Evolutionary conservation across 116 monocot species (phyloP).

Genomic region (Zostera marina): DNA sequence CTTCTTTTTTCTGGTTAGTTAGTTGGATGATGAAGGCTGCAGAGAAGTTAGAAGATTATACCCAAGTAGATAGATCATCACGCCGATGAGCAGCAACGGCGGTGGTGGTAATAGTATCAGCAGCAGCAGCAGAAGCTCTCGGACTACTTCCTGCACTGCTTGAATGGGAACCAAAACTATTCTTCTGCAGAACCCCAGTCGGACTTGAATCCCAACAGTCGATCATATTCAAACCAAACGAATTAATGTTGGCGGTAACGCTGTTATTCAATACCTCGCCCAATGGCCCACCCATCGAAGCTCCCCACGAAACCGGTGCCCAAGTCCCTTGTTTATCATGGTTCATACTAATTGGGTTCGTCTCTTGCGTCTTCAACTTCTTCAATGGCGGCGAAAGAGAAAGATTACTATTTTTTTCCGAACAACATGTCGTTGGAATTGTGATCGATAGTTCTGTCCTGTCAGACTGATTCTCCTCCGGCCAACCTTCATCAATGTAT

Average conservation of each 20-base stretch:
- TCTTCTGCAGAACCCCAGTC: slow-evolving; percentile 71
- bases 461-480: slow-evolving; percentile 35
- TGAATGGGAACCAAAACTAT: slow-evolving; percentile 53
- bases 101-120: slow-evolving; percentile 11
- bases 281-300: slow-evolving; percentile 69
- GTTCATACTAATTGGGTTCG: too few species aligned
- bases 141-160: slow-evolving; percentile 85
- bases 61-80: slow-evolving; percentile 26
- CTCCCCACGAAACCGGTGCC: slow-evolving; percentile 41
- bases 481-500: slow-evolving; percentile 78
- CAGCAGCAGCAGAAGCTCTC: slow-evolving; percentile 18
- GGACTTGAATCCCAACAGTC: slow-evolving; percentile 60
- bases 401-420: too few species aligned
- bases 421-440: slow-evolving; percentile 42
- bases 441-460: slow-evolving; percentile 81
- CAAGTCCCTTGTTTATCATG: slow-evolving; percentile 23
- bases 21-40: slow-evolving; percentile 3
- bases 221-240: slow-evolving; percentile 38
- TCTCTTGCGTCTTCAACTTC: background rate
- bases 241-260: slow-evolving; percentile 20
- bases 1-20: slow-evolving; percentile 2
- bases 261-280: slow-evolving; percentile 81
- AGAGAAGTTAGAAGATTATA: slow-evolving; percentile 34
- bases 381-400: slow-evolving; percentile 14
- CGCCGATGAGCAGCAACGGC: slow-evolving; percentile 13